A percentile compares a stretch with the other conserved stretches of the same genome.
phyloP scores from a whole-genome alignment of 345 rosid genomes.

The Draba incana region DNA sequence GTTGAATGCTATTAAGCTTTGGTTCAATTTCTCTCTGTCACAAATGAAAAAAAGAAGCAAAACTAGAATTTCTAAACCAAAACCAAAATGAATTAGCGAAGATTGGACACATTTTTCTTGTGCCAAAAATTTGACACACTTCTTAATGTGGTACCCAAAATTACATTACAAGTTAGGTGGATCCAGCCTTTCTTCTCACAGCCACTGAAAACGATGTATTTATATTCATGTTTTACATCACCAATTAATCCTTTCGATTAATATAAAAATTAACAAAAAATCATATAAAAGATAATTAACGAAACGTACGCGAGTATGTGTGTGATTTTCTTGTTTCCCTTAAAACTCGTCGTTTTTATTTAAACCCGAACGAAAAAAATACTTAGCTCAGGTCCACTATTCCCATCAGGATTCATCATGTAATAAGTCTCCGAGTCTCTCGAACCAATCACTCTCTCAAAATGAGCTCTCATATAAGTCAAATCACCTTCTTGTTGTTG shows the following conservation, averaged over 20 bases:
- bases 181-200: background rate
- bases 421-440: slow-evolving; percentile 88
- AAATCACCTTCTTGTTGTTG: slow-evolving; percentile 63
- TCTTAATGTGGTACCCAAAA: slow-evolving; percentile 14
- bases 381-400: slow-evolving; percentile 65
- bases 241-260: slow-evolving; percentile 15
- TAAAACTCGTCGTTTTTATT: slow-evolving; percentile 12
- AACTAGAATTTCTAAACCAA: background rate
- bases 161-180: too few species aligned
- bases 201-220: slow-evolving; percentile 10
- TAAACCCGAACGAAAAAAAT: slow-evolving; percentile 45
- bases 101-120: background rate
- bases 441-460: slow-evolving; percentile 78
- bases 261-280: background rate
- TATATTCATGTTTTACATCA: slow-evolving; percentile 31
- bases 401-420: slow-evolving; percentile 82
- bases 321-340: background rate
- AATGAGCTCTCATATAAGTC: slow-evolving; percentile 77
- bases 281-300: background rate
- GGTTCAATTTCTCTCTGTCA: too few species aligned
- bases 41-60: background rate
- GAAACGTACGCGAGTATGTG: background rate
- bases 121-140: background rate
- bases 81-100: background rate
- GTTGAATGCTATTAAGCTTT: too few species aligned